Conservation (phyloP, 257 asterid species). For the Agastache rugosa region DNA sequence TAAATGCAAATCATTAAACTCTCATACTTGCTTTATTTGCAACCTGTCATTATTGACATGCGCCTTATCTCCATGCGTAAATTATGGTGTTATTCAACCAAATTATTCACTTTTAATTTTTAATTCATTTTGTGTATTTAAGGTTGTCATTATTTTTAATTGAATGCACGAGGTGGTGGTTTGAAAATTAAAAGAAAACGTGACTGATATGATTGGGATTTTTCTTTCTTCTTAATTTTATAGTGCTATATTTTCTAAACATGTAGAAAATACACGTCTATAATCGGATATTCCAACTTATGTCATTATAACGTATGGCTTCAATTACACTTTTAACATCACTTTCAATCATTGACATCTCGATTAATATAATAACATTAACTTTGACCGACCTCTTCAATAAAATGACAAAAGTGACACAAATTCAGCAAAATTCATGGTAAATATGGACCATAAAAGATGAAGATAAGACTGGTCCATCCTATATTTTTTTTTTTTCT, state of each 20-base stretch:
- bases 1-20: slow-evolving; percentile 38
- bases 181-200: background rate
- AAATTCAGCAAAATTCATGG: background rate
- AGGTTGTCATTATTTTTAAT: background rate
- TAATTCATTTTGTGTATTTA: background rate
- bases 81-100: slow-evolving; percentile 25
- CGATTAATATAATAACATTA: background rate
- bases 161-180: slow-evolving; percentile 21
- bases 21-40: slow-evolving; percentile 23
- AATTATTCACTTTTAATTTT: background rate
- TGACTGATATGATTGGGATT: background rate
- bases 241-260: too few relatives aligned
- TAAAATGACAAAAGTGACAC: slow-evolving; percentile 11
- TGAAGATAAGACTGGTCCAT: slow-evolving; percentile 24
- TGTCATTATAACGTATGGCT: too few relatives aligned
- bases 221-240: too few relatives aligned
- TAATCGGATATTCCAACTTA: too few relatives aligned
- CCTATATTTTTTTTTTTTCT: background rate
- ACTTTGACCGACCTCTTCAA: background rate
- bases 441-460: slow-evolving; percentile 23
- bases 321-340: too few relatives aligned
- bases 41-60: slow-evolving; percentile 20
- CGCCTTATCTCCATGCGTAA: slow-evolving; percentile 38
- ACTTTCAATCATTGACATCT: too few relatives aligned
- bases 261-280: too few relatives aligned